Base-by-base conservation (phyloP, 140 eudicot genomes). In the Ambrosia hybrid region DNA sequence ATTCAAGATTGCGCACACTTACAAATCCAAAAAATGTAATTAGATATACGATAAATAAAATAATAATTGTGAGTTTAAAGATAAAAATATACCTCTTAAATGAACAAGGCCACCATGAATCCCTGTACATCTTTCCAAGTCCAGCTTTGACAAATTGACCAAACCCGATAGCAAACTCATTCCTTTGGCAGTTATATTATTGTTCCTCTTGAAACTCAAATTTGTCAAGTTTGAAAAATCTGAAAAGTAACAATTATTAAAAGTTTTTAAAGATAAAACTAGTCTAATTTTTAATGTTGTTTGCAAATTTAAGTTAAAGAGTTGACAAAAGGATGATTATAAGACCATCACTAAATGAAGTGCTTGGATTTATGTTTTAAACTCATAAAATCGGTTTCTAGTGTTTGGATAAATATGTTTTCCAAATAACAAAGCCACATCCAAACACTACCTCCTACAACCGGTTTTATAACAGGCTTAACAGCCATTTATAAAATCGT, bases 71-170 rank as follows among this genome's bases (percentile, higher is more conserved):
- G 41, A 16, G 26, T 6, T 17, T 53, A 11, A n/a, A 10, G 15
- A 43, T 4, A 16, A 33, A 9, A 79, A 71, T 78, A 63, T 51
- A 87, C 97, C 97, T 85, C 77, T 88, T 52, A 95, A 75, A 81
- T 95, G 92, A 82, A 79, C 87, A 72, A 95, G 89, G 65, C 97
- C 99, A 26, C 97, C 97, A 70, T 85, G 92, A 65, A 91, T 87
- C 67, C 87, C 92, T 0, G 96, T 83, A 66, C 97, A 91, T 81
- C 97, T 88, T 85, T 95, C 99, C 43, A 95, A 26, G 78, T 95
- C 99, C 85, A 95, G 81, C 61, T 85, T 87, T 43, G 78, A 77
- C 82, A 95, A 75, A 81, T 86, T 85, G 57, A 74, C 79, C 43
- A 95, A 82, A 36, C 85, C 84, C 36, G 95, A 80, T 51, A 95